Evolutionary conservation across 2,329 filamentous ascomycete genomes (phyloP), one percentile per base, ranked within the genome.

Genomic region (Chaetomiaceae sp.): DNA sequence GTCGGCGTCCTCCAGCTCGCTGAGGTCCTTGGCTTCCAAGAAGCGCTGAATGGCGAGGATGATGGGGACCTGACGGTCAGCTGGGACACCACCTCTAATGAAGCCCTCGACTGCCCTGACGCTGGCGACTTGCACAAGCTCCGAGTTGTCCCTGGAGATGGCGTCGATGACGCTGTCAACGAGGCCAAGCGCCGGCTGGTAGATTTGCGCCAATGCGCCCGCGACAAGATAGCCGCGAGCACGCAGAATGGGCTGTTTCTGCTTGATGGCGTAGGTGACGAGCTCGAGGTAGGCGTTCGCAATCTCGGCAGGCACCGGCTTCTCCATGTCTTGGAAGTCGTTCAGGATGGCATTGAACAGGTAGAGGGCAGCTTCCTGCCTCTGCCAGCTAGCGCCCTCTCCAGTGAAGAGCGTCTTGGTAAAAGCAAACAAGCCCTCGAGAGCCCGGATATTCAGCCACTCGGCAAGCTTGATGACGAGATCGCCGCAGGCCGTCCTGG

Each of bases 401-500:
- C 65, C 76, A 59, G 81, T 75, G 67, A 95, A 95, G 0, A 95
- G 75, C 6, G 79, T 76, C 66, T 88, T 86, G 31, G 89, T 89
- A 69, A 91, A 87, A 12, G 82, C 80, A 55, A 91, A 83, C 37
- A 96, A 78, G 6, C 87, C 89, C 64, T 95, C 88, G 12, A 95
- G 77, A 0, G 89, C 85, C 48, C 82, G 83, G 50, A 82, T 78
- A 61, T 85, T 83, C 50, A 95, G 80, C 91, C 91, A 96, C 69
- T 96, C 91, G 44, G 89, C 89, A 55, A 96, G 77, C 72, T 96
- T 96, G 71, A 96, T 91, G 25, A 96, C 80, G 45, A 99, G 75
- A 68, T 97, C 94, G 45, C 91, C 91, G 59, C 90, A 94, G 37
- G 92, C 94, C 17, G 90, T 95, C 61, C 94, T 84, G 14, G 94